These are phyloP conservation scores for Lentinula lateritia DNA, from an alignment of 768 basidiomycete species.

Conservation along the genomic window DNA sequence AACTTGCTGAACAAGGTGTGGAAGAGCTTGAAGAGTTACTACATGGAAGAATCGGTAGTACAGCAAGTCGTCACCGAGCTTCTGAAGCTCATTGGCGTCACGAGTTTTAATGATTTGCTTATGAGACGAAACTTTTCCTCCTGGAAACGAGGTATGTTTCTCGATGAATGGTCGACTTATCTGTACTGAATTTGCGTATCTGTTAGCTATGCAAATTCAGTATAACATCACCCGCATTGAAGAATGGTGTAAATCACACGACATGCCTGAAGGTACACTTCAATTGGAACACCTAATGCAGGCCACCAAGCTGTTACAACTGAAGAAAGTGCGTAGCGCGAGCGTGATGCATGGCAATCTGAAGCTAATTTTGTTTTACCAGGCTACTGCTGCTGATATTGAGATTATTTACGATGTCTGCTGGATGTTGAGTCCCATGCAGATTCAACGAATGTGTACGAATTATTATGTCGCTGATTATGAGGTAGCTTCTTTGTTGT, in stretches of 20 bases:
- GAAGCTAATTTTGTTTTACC: neutral
- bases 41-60: slow-evolving; percentile 95
- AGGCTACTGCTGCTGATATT: slow-evolving; percentile 93
- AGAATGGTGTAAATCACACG: slow-evolving; percentile 99
- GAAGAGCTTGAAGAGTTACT: slow-evolving; percentile 97
- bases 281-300: slow-evolving; percentile 99
- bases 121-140: slow-evolving; percentile 99
- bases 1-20: slow-evolving; percentile 96
- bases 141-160: slow-evolving; percentile 89
- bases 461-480: slow-evolving; percentile 99
- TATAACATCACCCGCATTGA: slow-evolving; percentile 98
- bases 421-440: slow-evolving; percentile 99
- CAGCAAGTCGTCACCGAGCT: slow-evolving; percentile 95
- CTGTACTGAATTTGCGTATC: neutral
- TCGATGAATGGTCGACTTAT: neutral
- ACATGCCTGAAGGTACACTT: slow-evolving; percentile 97
- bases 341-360: neutral
- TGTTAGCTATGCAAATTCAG: slow-evolving; percentile 97
- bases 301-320: slow-evolving; percentile 94
- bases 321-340: slow-evolving; percentile 75
- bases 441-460: slow-evolving; percentile 98
- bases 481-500: slow-evolving; percentile 52
- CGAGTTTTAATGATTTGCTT: slow-evolving; percentile 95
- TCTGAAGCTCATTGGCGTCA: slow-evolving; percentile 91
- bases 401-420: slow-evolving; percentile 99